Evolutionary conservation across 805 yeast genomes (phyloP).

Genomic region (Suhomyces sp.): DNA sequence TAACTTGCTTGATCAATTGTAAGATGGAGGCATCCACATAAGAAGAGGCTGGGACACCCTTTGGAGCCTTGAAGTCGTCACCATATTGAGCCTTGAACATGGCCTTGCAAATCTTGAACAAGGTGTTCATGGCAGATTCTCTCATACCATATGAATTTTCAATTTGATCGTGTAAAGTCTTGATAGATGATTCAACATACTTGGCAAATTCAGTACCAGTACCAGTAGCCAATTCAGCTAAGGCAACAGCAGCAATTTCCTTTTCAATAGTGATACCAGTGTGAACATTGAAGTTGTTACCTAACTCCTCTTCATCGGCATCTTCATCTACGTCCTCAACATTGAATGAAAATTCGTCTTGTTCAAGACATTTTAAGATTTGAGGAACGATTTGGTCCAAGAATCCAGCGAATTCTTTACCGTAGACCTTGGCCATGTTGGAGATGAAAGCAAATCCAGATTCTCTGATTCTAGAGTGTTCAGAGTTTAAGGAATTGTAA

Average conservation of each 20-base stretch:
- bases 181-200: slow-evolving; percentile 69
- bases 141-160: slow-evolving; percentile 90
- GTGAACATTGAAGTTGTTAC: slow-evolving; percentile 79
- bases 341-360: slow-evolving; percentile 77
- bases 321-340: slow-evolving; percentile 54
- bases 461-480: slow-evolving; percentile 85
- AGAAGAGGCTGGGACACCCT: slow-evolving; percentile 61
- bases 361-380: slow-evolving; percentile 78
- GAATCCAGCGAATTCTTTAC: slow-evolving; percentile 84
- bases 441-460: slow-evolving; percentile 92
- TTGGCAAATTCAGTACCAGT: slow-evolving; percentile 78
- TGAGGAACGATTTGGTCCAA: slow-evolving; percentile 80
- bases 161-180: slow-evolving; percentile 64
- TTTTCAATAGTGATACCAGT: slow-evolving; percentile 95
- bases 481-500: slow-evolving; percentile 70
- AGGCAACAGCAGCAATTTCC: slow-evolving; percentile 90
- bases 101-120: slow-evolving; percentile 81
- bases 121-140: slow-evolving; percentile 75
- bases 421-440: slow-evolving; percentile 92
- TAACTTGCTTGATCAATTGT: slow-evolving; percentile 60
- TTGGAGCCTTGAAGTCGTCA: slow-evolving; percentile 51
- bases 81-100: slow-evolving; percentile 57
- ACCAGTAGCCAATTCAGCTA: slow-evolving; percentile 84
- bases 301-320: slow-evolving; percentile 61
- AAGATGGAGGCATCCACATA: slow-evolving; percentile 59